Percentiles rank a stretch among this genome's conserved stretches.
Evolutionary conservation across 768 basidiomycete species (phyloP).

Genomic region (Cyclocybe cylindracea): DNA sequence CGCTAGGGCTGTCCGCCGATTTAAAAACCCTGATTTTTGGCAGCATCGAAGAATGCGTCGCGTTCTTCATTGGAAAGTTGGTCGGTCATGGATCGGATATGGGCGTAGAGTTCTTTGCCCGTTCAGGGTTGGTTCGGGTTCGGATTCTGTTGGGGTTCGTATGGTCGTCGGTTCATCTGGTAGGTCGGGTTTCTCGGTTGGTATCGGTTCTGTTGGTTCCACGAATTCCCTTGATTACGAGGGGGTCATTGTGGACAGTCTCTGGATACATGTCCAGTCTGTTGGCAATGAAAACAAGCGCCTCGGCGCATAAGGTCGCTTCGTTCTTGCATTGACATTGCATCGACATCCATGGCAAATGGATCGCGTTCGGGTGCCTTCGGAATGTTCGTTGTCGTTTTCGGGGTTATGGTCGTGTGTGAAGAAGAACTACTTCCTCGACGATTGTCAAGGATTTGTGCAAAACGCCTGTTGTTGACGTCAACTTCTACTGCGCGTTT

Average conservation of each 20-base stretch:
- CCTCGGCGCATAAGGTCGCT: too few species aligned
- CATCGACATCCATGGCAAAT: not conserved
- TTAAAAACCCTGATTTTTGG: constrained; percentile 1
- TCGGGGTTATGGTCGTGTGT: too few species aligned
- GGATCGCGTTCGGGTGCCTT: not conserved
- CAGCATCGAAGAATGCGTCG: not conserved
- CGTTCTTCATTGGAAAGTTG: not conserved
- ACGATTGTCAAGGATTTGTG: too few species aligned
- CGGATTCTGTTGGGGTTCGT: not conserved
- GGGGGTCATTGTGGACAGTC: too few species aligned
- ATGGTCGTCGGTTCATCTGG: not conserved
- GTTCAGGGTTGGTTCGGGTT: not conserved
- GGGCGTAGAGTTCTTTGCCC: not conserved
- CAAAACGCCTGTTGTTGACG: too few species aligned
- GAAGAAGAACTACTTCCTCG: too few species aligned
- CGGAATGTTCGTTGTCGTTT: too few species aligned
- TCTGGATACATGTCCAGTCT: too few species aligned
- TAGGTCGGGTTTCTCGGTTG: not conserved
- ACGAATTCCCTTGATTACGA: not conserved
- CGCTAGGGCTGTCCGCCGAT: not conserved
- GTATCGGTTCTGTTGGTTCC: not conserved
- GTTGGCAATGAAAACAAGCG: too few species aligned
- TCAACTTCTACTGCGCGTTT: too few species aligned
- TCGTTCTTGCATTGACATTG: too few species aligned
- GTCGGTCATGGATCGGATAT: not conserved